Conservation (phyloP, 495 filamentous ascomycete genomes). For the Penicillium daleae region DNA sequence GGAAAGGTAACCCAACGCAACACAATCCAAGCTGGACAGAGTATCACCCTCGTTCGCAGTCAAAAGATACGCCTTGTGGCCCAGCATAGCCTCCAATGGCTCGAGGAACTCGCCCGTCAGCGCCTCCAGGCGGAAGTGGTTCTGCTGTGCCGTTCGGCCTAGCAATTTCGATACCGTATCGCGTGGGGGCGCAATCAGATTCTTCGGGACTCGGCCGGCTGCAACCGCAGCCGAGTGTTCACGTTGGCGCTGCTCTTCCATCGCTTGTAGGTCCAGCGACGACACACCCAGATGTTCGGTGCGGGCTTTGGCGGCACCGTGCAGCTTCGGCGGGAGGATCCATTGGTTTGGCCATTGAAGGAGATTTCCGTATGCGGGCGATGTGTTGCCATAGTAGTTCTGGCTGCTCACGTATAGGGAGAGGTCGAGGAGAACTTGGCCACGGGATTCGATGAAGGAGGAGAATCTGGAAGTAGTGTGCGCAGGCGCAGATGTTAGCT, state of each 20-base stretch:
- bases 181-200: conserved; percentile 43
- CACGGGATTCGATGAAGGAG: conserved; percentile 67
- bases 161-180: conserved; percentile 48
- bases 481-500: conserved; percentile 4
- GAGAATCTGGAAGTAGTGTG: conserved; percentile 44
- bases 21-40: conserved; percentile 72
- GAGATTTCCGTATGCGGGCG: conserved; percentile 73
- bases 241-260: conserved; percentile 47
- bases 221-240: conserved; percentile 49
- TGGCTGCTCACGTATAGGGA: conserved; percentile 85
- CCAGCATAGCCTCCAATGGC: conserved; percentile 67
- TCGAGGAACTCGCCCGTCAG: conserved; percentile 69
- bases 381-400: conserved; percentile 75
- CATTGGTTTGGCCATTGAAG: conserved; percentile 84
- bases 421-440: conserved; percentile 70
- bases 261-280: conserved; percentile 62
- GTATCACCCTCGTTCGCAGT: conserved; percentile 33
- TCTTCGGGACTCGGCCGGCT: conserved; percentile 47
- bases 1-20: conserved; percentile 76
- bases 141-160: conserved; percentile 42
- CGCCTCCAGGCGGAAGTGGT: conserved; percentile 69
- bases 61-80: conserved; percentile 58
- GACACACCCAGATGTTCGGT: conserved; percentile 78
- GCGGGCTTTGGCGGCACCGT: conserved; percentile 65
- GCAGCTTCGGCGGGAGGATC: conserved; percentile 69